Percentiles rank a stretch among this genome's conserved stretches.
phyloP scores from a whole-genome alignment of 148 eudicot species.

The Talinum fruticosum region DNA sequence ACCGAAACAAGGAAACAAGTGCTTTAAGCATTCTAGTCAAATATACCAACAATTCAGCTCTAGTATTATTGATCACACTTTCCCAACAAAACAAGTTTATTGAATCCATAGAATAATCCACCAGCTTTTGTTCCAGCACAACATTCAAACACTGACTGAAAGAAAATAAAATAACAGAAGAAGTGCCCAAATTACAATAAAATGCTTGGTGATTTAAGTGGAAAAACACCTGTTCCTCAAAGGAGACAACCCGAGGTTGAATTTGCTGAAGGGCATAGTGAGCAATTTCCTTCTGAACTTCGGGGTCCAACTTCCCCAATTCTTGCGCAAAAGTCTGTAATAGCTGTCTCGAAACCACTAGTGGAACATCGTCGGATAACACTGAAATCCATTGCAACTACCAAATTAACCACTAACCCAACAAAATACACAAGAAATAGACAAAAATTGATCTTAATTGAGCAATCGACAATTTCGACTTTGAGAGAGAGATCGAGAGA shows the following conservation, averaged over 20 bases:
- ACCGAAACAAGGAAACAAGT: background rate
- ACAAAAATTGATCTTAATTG: background rate
- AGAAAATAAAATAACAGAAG: background rate
- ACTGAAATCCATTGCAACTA: slow-evolving; percentile 38
- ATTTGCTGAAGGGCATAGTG: slow-evolving; percentile 88
- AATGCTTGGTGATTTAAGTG: background rate
- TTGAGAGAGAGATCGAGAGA: background rate
- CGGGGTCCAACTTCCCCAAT: slow-evolving; percentile 69
- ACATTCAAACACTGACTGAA: background rate
- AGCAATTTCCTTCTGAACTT: slow-evolving; percentile 83
- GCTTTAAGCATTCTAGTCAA: background rate
- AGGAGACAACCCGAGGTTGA: slow-evolving; percentile 96
- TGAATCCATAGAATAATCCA: too few species aligned
- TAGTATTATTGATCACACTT: too few species aligned
- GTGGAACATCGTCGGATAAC: slow-evolving; percentile 83
- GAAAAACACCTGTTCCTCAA: slow-evolving; percentile 77
- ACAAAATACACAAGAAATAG: background rate
- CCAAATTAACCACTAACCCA: background rate
- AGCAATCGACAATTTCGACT: background rate
- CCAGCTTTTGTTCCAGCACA: too few species aligned
- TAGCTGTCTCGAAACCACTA: slow-evolving; percentile 90
- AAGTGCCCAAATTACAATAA: background rate
- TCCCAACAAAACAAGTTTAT: too few species aligned
- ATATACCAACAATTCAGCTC: background rate
- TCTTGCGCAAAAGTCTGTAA: slow-evolving; percentile 83